Percentiles rank a stretch among this genome's conserved stretches.
Conservation (phyloP, 2,329 filamentous ascomycete genomes). For the Teratosphaeria epicoccoides region DNA sequence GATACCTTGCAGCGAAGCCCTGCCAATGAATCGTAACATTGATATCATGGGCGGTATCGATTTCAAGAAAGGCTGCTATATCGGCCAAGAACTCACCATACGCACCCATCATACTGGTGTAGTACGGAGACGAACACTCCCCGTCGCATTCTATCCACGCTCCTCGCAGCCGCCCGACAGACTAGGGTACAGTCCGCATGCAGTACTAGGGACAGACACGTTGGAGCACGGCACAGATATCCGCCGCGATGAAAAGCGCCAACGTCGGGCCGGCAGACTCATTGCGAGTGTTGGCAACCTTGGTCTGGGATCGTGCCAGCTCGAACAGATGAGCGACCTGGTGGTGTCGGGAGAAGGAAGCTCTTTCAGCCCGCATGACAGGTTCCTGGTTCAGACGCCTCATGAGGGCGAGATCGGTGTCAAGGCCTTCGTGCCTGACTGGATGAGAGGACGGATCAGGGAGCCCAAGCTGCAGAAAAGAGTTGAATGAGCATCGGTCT, state of each 20-base stretch:
- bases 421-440: constrained; percentile 65
- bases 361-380: constrained; percentile 47
- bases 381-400: constrained; percentile 31
- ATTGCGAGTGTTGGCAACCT: constrained; percentile 71
- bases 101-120: constrained; percentile 90
- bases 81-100: constrained; percentile 93
- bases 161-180: constrained; percentile 30
- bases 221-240: constrained; percentile 37
- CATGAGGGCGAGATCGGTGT: constrained; percentile 25
- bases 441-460: constrained; percentile 45
- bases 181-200: constrained; percentile 37
- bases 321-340: constrained; percentile 84
- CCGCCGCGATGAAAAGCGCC: constrained; percentile 41
- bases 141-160: constrained; percentile 58
- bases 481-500: constrained; percentile 13
- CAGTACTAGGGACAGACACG: constrained; percentile 4
- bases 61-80: constrained; percentile 92
- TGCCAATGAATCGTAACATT: constrained; percentile 84
- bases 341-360: constrained; percentile 57
- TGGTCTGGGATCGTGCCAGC: constrained; percentile 72
- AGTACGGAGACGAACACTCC: constrained; percentile 79
- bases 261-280: constrained; percentile 68
- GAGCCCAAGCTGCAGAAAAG: constrained; percentile 30
- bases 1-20: constrained; percentile 56
- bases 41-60: constrained; percentile 79